A percentile compares a stretch with the other conserved stretches of the same genome.
phyloP scores from a whole-genome alignment of 1,284 basidiomycete species.

The Cutaneotrichosporon cavernicola region DNA sequence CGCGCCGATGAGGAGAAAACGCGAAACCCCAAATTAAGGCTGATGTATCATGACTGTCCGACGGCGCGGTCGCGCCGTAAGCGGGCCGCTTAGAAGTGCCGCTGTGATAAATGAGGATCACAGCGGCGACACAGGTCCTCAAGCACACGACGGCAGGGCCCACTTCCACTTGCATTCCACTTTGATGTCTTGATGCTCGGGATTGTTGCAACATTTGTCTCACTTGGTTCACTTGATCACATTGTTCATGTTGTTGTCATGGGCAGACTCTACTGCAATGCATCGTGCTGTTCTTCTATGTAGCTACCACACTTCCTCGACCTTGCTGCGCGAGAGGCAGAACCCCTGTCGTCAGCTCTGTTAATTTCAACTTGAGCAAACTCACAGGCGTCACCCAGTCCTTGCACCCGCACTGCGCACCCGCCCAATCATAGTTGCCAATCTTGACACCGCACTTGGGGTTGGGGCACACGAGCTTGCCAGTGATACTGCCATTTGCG shows the following conservation, averaged over 20 bases:
- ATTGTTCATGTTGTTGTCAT: background rate
- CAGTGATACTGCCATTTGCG: constrained; percentile 69
- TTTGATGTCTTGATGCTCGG: background rate
- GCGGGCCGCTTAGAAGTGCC: background rate
- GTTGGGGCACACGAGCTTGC: constrained; percentile 89
- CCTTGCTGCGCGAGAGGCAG: constrained; percentile 83
- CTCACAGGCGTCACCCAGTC: constrained; percentile 84
- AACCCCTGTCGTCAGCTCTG: constrained; percentile 64
- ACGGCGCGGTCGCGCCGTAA: constrained; percentile 2
- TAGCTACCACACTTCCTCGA: constrained; percentile 68
- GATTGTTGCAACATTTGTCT: background rate
- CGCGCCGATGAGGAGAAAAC: background rate
- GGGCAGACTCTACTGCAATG: constrained; percentile 1
- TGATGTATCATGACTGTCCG: constrained; percentile 19
- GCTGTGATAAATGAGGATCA: constrained; percentile 6
- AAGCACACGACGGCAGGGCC: background rate
- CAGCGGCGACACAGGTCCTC: constrained; percentile 1
- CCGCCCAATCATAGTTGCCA: constrained; percentile 96
- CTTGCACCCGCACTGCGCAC: constrained; percentile 84
- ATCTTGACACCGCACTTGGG: constrained; percentile 84
- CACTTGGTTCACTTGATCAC: background rate
- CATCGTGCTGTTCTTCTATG: background rate
- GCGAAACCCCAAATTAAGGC: constrained; percentile 5
- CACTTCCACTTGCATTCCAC: background rate
- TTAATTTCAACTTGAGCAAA: constrained; percentile 23